Conservation (phyloP, 2,329 filamentous ascomycete species). For the Colletotrichum plurivorum region DNA sequence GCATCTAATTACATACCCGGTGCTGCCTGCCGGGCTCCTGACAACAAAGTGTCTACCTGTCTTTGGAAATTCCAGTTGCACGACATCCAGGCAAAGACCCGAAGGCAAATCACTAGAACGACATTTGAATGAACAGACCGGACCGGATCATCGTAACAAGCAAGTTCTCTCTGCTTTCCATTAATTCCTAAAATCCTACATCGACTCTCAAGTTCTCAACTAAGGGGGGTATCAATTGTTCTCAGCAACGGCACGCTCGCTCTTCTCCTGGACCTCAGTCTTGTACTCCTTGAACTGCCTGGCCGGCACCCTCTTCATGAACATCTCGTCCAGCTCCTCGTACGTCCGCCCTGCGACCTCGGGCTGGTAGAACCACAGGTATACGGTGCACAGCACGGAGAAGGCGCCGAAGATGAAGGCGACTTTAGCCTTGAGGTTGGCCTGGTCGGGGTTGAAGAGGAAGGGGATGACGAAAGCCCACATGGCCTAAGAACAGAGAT, state of each 20-base stretch:
- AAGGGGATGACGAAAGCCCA: conserved; percentile 46
- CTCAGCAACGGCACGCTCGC: conserved; percentile 1
- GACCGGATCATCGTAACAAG: too few species aligned
- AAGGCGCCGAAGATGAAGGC: conserved; percentile 56
- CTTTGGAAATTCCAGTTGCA: too few species aligned
- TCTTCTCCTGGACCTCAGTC: conserved; percentile 27
- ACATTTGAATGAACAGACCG: too few species aligned
- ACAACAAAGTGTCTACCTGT: too few species aligned
- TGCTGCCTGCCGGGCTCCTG: too few species aligned
- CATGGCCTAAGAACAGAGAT: conserved; percentile 9
- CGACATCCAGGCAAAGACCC: too few species aligned
- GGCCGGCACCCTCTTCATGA: conserved; percentile 42
- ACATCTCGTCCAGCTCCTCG: conserved; percentile 45
- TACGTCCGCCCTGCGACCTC: conserved; percentile 45
- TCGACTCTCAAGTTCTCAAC: too few species aligned
- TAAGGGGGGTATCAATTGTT: neutral
- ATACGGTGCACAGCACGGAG: conserved; percentile 46
- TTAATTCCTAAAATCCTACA: too few species aligned
- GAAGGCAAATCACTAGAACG: too few species aligned
- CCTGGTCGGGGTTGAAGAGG: conserved; percentile 49
- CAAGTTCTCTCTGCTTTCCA: too few species aligned
- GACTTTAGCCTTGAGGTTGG: conserved; percentile 56
- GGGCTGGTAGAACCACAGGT: conserved; percentile 53
- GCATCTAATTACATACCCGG: too few species aligned
- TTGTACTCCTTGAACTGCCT: conserved; percentile 43